Percentiles rank a stretch among this genome's conserved stretches.
Conservation (phyloP, 495 filamentous ascomycete species). For the Aspergillus cristatus region DNA sequence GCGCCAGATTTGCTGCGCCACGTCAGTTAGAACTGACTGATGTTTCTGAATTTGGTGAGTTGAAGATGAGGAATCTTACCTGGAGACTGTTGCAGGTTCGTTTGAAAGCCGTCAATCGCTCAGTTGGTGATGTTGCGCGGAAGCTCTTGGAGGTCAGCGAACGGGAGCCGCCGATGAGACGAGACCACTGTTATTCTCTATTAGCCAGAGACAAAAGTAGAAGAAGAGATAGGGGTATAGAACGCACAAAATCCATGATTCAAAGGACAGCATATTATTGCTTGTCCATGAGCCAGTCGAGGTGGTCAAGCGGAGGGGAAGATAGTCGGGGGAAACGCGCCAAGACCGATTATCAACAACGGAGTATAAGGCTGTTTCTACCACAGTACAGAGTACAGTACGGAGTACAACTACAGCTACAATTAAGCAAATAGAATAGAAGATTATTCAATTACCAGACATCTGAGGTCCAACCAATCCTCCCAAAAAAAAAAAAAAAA, state of each 20-base stretch:
- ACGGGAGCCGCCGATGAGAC: conserved; percentile 76
- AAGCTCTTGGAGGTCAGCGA: conserved; percentile 52
- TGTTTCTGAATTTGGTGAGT: no score
- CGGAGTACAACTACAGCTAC: no score
- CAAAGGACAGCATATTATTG: conserved; percentile 26
- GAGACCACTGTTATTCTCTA: conserved; percentile 66
- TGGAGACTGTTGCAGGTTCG: conserved; percentile 76
- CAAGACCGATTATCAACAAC: no score
- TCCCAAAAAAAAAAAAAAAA: conserved; percentile 5
- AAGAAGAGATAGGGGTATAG: neutral
- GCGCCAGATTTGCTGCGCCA: conserved; percentile 69
- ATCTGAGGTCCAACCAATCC: no score
- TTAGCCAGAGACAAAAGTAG: conserved; percentile 9
- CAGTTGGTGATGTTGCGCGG: conserved; percentile 64
- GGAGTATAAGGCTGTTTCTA: no score
- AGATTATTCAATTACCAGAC: no score
- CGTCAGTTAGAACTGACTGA: conserved; percentile 7
- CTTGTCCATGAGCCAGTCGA: no score
- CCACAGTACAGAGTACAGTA: no score
- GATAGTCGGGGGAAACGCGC: neutral
- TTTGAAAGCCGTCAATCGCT: conserved; percentile 85
- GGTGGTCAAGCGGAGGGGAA: neutral
- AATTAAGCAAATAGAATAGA: no score
- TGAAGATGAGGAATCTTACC: conserved; percentile 36
- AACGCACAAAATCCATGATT: conserved; percentile 36